Percentiles rank a stretch among this genome's conserved stretches.
phyloP scores from a whole-genome alignment of 2,329 filamentous ascomycete genomes.

The Cladosporium cucumerinum region DNA sequence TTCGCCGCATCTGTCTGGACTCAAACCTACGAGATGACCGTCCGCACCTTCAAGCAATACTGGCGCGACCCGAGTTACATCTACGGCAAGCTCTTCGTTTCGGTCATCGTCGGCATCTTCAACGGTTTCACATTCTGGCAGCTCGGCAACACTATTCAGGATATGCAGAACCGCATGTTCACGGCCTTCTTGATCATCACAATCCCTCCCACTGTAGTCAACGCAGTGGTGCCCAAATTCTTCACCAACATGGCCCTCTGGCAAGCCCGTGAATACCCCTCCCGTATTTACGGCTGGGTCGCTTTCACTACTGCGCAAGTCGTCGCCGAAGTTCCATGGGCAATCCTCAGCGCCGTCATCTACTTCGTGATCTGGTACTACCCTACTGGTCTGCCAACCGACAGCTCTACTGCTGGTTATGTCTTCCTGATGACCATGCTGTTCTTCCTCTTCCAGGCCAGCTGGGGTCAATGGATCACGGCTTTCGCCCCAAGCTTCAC shows the following conservation, averaged over 20 bases:
- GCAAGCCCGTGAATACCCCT: slow-evolving; percentile 70
- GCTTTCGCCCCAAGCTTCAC: slow-evolving; percentile 77
- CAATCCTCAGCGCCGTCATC: slow-evolving; percentile 60
- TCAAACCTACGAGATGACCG: slow-evolving; percentile 65
- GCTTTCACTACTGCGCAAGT: slow-evolving; percentile 73
- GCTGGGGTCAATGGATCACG: slow-evolving; percentile 81
- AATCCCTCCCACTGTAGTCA: slow-evolving; percentile 68
- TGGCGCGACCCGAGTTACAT: slow-evolving; percentile 75
- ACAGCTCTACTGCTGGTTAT: slow-evolving; percentile 66
- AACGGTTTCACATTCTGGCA: slow-evolving; percentile 77
- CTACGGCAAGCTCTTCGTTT: slow-evolving; percentile 71
- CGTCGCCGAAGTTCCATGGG: slow-evolving; percentile 68
- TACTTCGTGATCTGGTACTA: slow-evolving; percentile 79
- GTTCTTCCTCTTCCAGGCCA: slow-evolving; percentile 71
- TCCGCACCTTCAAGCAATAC: slow-evolving; percentile 67
- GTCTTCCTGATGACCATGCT: slow-evolving; percentile 74
- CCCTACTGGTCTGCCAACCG: slow-evolving; percentile 65
- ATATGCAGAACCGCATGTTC: slow-evolving; percentile 78
- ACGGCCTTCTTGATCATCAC: slow-evolving; percentile 58
- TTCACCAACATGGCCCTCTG: slow-evolving; percentile 69
- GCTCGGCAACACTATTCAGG: slow-evolving; percentile 61
- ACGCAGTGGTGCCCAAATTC: slow-evolving; percentile 74
- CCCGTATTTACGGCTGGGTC: slow-evolving; percentile 72
- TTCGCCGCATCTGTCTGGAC: slow-evolving; percentile 63
- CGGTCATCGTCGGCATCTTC: slow-evolving; percentile 70